Conservation (phyloP, 2,329 filamentous ascomycete species). For the Coniochaeta ligniaria region DNA sequence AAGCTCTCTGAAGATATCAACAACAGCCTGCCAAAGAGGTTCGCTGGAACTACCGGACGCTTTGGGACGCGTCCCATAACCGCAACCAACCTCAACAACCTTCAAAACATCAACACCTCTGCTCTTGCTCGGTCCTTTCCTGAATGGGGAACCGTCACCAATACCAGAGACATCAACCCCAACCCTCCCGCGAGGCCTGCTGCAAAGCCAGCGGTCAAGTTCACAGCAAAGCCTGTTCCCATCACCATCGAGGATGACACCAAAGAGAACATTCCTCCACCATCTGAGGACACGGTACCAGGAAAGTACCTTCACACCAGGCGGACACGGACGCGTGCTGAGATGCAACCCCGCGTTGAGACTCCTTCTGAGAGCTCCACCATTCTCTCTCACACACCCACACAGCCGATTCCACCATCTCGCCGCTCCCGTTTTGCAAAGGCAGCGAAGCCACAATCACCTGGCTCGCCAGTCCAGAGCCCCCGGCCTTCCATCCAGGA, state of each 20-base stretch:
- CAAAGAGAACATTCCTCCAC: slow-evolving; percentile 40
- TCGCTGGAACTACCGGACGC: slow-evolving; percentile 15
- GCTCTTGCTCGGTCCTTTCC: slow-evolving; percentile 40
- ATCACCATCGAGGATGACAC: slow-evolving; percentile 26
- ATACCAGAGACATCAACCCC: background rate
- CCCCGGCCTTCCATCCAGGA: slow-evolving; percentile 9
- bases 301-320: slow-evolving; percentile 15
- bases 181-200: slow-evolving; percentile 11
- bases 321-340: slow-evolving; percentile 31
- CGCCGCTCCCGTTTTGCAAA: slow-evolving; percentile 17
- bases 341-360: slow-evolving; percentile 48
- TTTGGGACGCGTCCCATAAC: slow-evolving; percentile 15
- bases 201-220: slow-evolving; percentile 7
- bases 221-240: slow-evolving; percentile 18
- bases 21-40: slow-evolving; percentile 10
- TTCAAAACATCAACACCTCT: slow-evolving; percentile 23
- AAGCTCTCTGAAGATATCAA: slow-evolving; percentile 39
- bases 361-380: slow-evolving; percentile 43
- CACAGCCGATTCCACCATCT: slow-evolving; percentile 8
- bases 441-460: background rate
- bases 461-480: background rate
- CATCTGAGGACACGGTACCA: slow-evolving; percentile 24
- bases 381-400: slow-evolving; percentile 31
- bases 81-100: background rate
- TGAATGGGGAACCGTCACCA: slow-evolving; percentile 31